These are phyloP conservation scores for Chloropicon primus DNA, from an alignment of 139 green algal genomes.

Conservation along the genomic window DNA sequence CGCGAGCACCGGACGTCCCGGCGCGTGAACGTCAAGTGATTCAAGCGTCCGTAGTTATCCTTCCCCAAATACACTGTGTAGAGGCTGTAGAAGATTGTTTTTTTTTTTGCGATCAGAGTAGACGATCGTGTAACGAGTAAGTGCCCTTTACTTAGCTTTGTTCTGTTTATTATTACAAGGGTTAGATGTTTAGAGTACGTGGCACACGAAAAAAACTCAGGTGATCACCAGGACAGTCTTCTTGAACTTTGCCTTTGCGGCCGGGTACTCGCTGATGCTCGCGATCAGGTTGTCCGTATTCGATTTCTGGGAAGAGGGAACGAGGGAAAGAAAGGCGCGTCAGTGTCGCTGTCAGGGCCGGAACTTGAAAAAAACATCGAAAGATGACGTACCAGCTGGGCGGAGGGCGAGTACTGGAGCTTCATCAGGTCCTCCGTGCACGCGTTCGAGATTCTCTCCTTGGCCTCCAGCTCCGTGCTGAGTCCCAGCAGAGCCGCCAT, in stretches of 20 bases:
- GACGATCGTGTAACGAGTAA: too few relatives aligned
- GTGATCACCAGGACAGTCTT: not conserved
- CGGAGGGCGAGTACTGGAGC: not conserved
- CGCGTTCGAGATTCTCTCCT: not conserved
- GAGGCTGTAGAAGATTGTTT: too few relatives aligned
- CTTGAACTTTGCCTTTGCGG: not conserved
- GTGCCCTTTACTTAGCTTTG: too few relatives aligned
- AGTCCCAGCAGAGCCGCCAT: not conserved
- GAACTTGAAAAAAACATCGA: too few relatives aligned
- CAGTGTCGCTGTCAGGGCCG: too few relatives aligned
- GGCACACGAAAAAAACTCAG: not conserved
- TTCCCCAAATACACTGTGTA: too few relatives aligned
- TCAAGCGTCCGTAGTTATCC: too few relatives aligned
- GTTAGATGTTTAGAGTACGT: not conserved
- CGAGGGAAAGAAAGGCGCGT: too few relatives aligned
- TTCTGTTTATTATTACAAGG: too few relatives aligned
- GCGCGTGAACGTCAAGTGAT: too few relatives aligned
- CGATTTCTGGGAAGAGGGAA: not conserved
- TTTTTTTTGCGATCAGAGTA: too few relatives aligned
- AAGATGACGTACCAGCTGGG: not conserved
- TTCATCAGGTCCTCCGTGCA: not conserved
- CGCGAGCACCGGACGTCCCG: too few relatives aligned
- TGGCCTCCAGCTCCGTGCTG: not conserved
- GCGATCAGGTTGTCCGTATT: not conserved
- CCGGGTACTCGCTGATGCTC: not conserved